Percentiles rank a stretch among this genome's conserved stretches.
These are phyloP conservation scores for Ambrosiella cleistominuta DNA, from an alignment of 2,329 filamentous ascomycete species.

Conservation along the genomic window DNA sequence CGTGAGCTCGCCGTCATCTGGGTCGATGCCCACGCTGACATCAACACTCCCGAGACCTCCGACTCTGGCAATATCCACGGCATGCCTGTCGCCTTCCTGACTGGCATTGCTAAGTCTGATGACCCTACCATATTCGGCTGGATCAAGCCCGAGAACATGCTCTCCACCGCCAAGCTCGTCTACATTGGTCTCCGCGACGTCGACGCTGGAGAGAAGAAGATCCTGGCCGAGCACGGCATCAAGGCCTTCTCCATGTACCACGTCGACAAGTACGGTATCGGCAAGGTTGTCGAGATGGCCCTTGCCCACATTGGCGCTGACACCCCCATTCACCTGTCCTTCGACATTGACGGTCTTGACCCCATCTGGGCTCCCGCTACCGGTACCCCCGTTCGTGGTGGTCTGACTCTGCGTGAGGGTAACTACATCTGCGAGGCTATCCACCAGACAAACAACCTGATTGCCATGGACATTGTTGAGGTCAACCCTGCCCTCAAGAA, in stretches of 20 bases:
- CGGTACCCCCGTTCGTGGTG: slow-evolving; percentile 83
- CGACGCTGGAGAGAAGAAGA: slow-evolving; percentile 82
- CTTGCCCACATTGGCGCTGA: slow-evolving; percentile 85
- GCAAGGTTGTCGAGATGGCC: slow-evolving; percentile 95
- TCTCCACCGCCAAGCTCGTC: slow-evolving; percentile 69
- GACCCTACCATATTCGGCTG: slow-evolving; percentile 75
- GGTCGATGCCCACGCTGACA: slow-evolving; percentile 96
- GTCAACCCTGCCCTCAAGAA: slow-evolving; percentile 58
- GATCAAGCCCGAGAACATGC: slow-evolving; percentile 54
- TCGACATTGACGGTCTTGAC: slow-evolving; percentile 92
- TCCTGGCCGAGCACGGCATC: slow-evolving; percentile 74
- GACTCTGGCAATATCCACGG: slow-evolving; percentile 90
- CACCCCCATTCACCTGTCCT: slow-evolving; percentile 91
- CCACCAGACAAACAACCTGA: slow-evolving; percentile 59
- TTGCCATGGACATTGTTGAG: slow-evolving; percentile 69
- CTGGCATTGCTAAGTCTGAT: slow-evolving; percentile 63
- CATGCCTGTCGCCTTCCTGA: slow-evolving; percentile 89
- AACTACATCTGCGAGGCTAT: slow-evolving; percentile 90
- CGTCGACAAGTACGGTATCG: slow-evolving; percentile 88
- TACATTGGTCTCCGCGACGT: slow-evolving; percentile 94
- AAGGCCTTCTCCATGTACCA: slow-evolving; percentile 98
- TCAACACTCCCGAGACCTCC: slow-evolving; percentile 86
- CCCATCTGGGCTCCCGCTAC: slow-evolving; percentile 94
- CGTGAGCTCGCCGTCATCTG: slow-evolving; percentile 89
- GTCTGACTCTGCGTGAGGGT: slow-evolving; percentile 81